Evolutionary conservation across 495 filamentous ascomycete genomes (phyloP).

Genomic region (Hyaloscypha hepaticicola): DNA sequence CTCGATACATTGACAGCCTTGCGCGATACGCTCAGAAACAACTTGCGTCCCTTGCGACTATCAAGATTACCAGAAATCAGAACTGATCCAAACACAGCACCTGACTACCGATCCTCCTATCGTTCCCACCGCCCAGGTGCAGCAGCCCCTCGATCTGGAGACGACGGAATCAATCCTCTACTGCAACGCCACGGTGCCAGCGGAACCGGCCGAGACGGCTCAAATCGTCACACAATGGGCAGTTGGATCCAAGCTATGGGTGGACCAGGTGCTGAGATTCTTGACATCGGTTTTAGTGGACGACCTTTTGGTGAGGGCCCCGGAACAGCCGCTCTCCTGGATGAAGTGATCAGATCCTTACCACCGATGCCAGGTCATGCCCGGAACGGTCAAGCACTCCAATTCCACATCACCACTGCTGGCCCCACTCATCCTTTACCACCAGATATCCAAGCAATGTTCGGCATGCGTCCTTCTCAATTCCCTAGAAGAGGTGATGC

Average conservation of each 20-base stretch:
- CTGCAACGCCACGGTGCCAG: constrained; percentile 44
- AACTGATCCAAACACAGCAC: constrained; percentile 35
- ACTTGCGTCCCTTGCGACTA: not conserved
- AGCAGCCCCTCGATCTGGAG: constrained; percentile 47
- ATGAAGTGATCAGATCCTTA: constrained; percentile 30
- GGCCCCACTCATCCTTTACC: constrained; percentile 37
- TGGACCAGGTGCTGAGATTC: constrained; percentile 38
- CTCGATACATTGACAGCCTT: not conserved
- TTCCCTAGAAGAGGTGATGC: constrained; percentile 42
- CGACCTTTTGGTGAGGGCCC: constrained; percentile 45
- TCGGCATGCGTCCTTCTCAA: constrained; percentile 48
- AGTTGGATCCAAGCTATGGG: constrained; percentile 28
- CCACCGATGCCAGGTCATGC: constrained; percentile 41
- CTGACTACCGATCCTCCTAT: constrained; percentile 23
- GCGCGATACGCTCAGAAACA: too few species aligned
- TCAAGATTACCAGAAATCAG: not conserved
- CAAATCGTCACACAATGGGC: constrained; percentile 32
- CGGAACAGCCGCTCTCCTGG: constrained; percentile 18
- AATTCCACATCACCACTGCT: constrained; percentile 30
- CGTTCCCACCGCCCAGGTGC: constrained; percentile 29
- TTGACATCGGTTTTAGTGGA: constrained; percentile 52
- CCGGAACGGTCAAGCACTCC: constrained; percentile 54
- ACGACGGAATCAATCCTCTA: constrained; percentile 83
- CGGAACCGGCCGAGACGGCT: constrained; percentile 37
- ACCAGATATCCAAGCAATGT: constrained; percentile 57